These are phyloP conservation scores for Dactylellina haptotyla DNA, from an alignment of 2,329 filamentous ascomycete genomes.

Conservation along the genomic window DNA sequence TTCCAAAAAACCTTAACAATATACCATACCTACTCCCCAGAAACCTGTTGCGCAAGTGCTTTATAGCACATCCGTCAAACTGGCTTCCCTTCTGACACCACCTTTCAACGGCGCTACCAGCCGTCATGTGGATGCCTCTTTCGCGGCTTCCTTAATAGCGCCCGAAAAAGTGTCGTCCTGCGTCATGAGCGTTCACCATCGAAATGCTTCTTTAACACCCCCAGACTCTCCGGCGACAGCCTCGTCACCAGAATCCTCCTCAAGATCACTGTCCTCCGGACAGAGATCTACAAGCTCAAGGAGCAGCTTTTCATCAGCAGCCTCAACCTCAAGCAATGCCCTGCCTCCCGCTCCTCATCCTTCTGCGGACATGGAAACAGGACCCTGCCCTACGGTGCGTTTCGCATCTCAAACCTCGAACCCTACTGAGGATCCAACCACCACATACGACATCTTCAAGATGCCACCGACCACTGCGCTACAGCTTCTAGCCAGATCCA, in stretches of 20 bases:
- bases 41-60: slow-evolving; percentile 32
- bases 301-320: slow-evolving; percentile 48
- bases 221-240: slow-evolving; percentile 47
- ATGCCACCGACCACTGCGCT: slow-evolving; percentile 79
- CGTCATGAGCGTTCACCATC: slow-evolving; percentile 52
- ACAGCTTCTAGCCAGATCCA: slow-evolving; percentile 76
- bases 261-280: slow-evolving; percentile 32
- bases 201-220: slow-evolving; percentile 53
- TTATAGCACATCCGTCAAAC: slow-evolving; percentile 49
- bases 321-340: slow-evolving; percentile 47
- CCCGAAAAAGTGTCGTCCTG: slow-evolving; percentile 41
- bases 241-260: slow-evolving; percentile 33
- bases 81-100: slow-evolving; percentile 53
- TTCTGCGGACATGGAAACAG: slow-evolving; percentile 47
- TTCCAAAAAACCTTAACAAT: background rate
- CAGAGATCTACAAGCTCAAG: slow-evolving; percentile 40
- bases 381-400: slow-evolving; percentile 47
- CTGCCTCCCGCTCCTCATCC: slow-evolving; percentile 39
- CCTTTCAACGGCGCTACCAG: slow-evolving; percentile 51
- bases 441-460: slow-evolving; percentile 74
- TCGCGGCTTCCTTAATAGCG: slow-evolving; percentile 31
- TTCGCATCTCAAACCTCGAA: slow-evolving; percentile 48
- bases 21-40: slow-evolving; percentile 15
- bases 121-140: slow-evolving; percentile 42
- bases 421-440: slow-evolving; percentile 57